phyloP scores from a whole-genome alignment of 2,329 filamentous ascomycete species.

The Achaetomium macrosporum region DNA sequence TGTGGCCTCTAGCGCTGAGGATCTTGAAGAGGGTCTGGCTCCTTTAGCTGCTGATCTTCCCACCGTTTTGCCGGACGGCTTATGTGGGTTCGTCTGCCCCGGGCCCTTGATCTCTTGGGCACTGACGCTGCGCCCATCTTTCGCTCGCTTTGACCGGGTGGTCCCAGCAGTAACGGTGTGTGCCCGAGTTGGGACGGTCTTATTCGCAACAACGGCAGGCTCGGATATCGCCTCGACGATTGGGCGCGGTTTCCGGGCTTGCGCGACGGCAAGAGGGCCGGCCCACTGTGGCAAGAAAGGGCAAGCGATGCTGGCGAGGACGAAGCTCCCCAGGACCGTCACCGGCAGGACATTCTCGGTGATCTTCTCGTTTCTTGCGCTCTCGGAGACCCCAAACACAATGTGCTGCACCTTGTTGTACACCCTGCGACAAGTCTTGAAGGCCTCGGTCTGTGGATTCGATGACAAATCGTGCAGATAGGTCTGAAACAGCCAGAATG shows the following conservation, averaged over 20 bases:
- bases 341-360: conserved; percentile 76
- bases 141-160: conserved; percentile 45
- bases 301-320: conserved; percentile 68
- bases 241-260: conserved; percentile 68
- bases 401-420: conserved; percentile 88
- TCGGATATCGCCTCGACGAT: conserved; percentile 57
- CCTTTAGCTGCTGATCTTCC: conserved; percentile 16
- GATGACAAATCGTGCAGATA: conserved; percentile 75
- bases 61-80: conserved; percentile 11
- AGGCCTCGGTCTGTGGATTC: conserved; percentile 69
- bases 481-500: conserved; percentile 86
- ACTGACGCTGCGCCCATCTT: conserved; percentile 41
- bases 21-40: conserved; percentile 20
- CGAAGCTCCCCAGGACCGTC: conserved; percentile 73
- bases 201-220: conserved; percentile 36
- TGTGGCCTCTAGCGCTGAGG: conserved; percentile 21
- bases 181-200: conserved; percentile 55
- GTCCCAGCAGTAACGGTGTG: conserved; percentile 56
- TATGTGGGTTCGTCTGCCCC: conserved; percentile 17
- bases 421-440: conserved; percentile 75
- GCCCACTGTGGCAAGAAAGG: conserved; percentile 73
- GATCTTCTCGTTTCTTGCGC: conserved; percentile 65
- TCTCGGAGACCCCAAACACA: conserved; percentile 72
- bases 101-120: conserved; percentile 34
- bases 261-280: conserved; percentile 73